Evolutionary conservation across 208 protist genomes (phyloP).

Genomic region (Leishmania amazonensis): DNA sequence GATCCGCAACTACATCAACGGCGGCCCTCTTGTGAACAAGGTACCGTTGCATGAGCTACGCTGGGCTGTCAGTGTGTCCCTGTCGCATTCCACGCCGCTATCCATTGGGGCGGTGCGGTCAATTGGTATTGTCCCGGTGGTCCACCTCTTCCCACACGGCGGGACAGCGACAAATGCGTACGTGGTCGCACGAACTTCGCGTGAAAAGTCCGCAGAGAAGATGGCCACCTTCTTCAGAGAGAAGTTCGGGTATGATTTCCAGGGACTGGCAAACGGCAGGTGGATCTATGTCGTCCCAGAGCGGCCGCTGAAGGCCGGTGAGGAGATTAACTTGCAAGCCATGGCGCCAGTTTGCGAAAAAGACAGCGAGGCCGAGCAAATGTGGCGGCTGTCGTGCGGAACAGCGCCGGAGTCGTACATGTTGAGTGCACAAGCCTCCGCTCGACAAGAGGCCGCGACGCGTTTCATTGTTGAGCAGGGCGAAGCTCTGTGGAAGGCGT

Average conservation of each 20-base stretch:
- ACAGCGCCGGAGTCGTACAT: slow-evolving; percentile 66
- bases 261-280: slow-evolving; percentile 30
- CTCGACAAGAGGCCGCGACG: slow-evolving; percentile 50
- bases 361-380: slow-evolving; percentile 77
- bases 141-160: slow-evolving; percentile 90
- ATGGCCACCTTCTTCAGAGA: slow-evolving; percentile 59
- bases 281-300: slow-evolving; percentile 85
- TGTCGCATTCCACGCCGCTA: slow-evolving; percentile 89
- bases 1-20: slow-evolving; percentile 93
- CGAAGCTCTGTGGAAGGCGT: slow-evolving; percentile 25
- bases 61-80: slow-evolving; percentile 86
- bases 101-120: slow-evolving; percentile 64
- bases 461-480: slow-evolving; percentile 51
- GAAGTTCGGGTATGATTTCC: slow-evolving; percentile 68
- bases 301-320: slow-evolving; percentile 54
- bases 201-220: slow-evolving; percentile 37
- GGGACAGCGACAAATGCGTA: slow-evolving; percentile 71
- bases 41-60: slow-evolving; percentile 69
- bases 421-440: slow-evolving; percentile 48
- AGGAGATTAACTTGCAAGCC: slow-evolving; percentile 77
- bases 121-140: slow-evolving; percentile 84
- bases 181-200: slow-evolving; percentile 65
- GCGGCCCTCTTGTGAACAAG: slow-evolving; percentile 89
- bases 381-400: slow-evolving; percentile 88
- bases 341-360: slow-evolving; percentile 90